Evolutionary conservation across 495 filamentous ascomycete genomes (phyloP), one percentile per base, ranked within the genome.

Genomic region (Talaromyces wortmannii): DNA sequence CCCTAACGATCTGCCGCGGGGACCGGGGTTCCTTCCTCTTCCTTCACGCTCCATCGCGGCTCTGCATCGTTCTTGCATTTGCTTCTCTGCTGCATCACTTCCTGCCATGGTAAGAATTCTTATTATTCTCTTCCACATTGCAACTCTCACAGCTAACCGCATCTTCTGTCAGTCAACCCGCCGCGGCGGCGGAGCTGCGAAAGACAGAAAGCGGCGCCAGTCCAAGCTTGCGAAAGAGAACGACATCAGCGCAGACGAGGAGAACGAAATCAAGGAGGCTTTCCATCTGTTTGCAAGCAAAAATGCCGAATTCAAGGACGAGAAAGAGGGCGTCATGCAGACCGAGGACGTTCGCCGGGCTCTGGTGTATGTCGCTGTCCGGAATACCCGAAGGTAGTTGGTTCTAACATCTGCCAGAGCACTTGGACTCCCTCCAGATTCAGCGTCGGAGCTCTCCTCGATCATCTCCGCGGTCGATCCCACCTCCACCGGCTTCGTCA

Each of bases 141-240:
- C 31, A 31, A 52, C 15, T 13, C 16, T 11, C n/a, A 6, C 10
- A 23, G 55, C 32, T 45, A 53, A 59, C 15, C 5, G 10, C 15
- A 2, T 8, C 44, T 46, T 7, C 4, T 52, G 2, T 23, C 31
- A n/a, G 16, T 8, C 55, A 77, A 70, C 71, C 72, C 56, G 69
- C 72, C 46, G 72, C 61, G 59, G 62, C 59, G 67, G 42, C 49
- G 55, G 13, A 52, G 51, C 57, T 55, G 52, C 68, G 36, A 63
- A 65, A 29, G 66, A 69, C 29, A 80, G 71, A 61, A 79, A 79
- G 63, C 60, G 70, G 16, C 78, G 79, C 47, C 82, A 78, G 59
- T 95, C 91, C 60, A 92, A 90, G 66, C 88, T 95, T 56, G 91
- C 92, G 4, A 89, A 89, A 67, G 89, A 94, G 58, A 83, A 97